Evolutionary conservation across 2,329 filamentous ascomycete species (phyloP), one percentile per base, ranked within the genome.

Genomic region (Phialophora macrospora): DNA sequence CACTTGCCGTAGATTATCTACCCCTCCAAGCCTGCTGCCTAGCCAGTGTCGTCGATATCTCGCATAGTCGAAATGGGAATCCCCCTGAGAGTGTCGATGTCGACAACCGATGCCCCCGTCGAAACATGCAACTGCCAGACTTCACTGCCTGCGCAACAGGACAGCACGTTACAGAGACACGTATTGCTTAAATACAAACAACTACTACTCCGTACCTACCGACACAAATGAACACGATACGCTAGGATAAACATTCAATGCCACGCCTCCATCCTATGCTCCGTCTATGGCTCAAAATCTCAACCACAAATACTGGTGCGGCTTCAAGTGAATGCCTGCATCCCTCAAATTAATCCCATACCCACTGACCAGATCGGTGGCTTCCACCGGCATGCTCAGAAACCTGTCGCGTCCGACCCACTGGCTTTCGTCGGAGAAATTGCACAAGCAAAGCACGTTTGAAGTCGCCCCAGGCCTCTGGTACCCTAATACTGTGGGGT

Each of bases 381-480:
- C 64, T 20, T 64, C 61, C 12, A 59, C 55, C 12, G 70, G 69
- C 69, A 71, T 65, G 1, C 64, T 65, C 67, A 71, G 63, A 46
- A 72, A 72, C 28, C 70, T 57, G 28, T 72, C 69, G 1, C 64
- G 41, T 3, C 70, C 70, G 30, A 71, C 64, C 70, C 70, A 72
- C 49, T 72, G 65, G 12, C 30, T 20, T 5, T 65, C 54, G 52
- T 72, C 69, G 4, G 64, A 67, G 66, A 72, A 72, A 57, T 70
- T 71, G 56, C 69, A 71, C 30, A 72, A 57, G 64, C 70, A 72
- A 30, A 71, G 52, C 22, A 72, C 64, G 24, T 55, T 72, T 7
- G 59, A 62, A 12, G 30, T 64, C 2, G 48, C 20, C 1, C 70
- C 70, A 2, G 68, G 70, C 22, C 70, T 28, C 55, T 72, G 70